phyloP scores from a whole-genome alignment of 2,329 filamentous ascomycete genomes.

The Fusarium sp. region DNA sequence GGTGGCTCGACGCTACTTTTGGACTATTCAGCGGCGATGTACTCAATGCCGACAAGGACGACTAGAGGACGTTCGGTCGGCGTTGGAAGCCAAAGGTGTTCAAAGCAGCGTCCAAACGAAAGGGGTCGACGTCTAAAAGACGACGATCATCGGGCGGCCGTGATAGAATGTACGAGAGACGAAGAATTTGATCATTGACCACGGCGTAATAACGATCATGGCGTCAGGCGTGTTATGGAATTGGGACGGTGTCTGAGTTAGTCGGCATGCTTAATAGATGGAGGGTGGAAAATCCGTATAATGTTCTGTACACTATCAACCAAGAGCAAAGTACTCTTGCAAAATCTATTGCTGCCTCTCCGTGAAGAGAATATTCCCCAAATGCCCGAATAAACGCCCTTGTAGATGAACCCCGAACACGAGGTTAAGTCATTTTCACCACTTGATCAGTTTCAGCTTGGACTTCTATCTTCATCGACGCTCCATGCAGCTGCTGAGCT shows the following conservation, averaged over 20 bases:
- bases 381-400: constrained; percentile 34
- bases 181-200: constrained; percentile 38
- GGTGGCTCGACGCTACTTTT: constrained; percentile 67
- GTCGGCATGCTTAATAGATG: constrained; percentile 31
- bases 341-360: constrained; percentile 37
- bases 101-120: neutral
- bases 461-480: constrained; percentile 15
- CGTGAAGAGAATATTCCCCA: constrained; percentile 32
- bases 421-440: neutral
- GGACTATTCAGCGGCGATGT: constrained; percentile 67
- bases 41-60: constrained; percentile 65
- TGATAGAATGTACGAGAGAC: constrained; percentile 38
- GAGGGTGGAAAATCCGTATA: constrained; percentile 30
- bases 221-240: constrained; percentile 40
- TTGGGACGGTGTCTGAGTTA: constrained; percentile 17
- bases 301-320: constrained; percentile 38
- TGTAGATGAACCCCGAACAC: constrained; percentile 17
- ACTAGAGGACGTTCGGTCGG: constrained; percentile 47
- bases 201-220: constrained; percentile 34
- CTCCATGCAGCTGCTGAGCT: constrained; percentile 41
- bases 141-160: neutral
- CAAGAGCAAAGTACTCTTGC: constrained; percentile 34
- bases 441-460: neutral
- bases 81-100: constrained; percentile 6
- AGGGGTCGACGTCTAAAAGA: neutral